Base-by-base conservation (phyloP, 169 alveolate species). In the Plasmodium malariae region DNA sequence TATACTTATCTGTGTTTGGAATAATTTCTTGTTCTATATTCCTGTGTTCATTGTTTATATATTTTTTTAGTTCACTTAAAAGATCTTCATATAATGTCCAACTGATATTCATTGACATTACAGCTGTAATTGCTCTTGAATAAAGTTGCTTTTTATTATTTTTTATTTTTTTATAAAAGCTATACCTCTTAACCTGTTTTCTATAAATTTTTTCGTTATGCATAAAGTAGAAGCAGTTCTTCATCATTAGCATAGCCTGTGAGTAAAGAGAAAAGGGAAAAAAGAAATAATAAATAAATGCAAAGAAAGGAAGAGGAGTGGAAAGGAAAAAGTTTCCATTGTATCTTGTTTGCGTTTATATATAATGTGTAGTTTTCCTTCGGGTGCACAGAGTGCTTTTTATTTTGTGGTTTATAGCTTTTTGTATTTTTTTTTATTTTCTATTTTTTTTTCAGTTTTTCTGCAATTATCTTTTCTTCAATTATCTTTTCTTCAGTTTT, bases 191-290 rank as follows among this genome's bases (percentile, higher is more conserved):
- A 57, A 34, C 19, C n/a, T 74, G 88, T 30, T 55, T 74, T 11
- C 48, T 5, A 40, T 34, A 55, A 11, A 74, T 74, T 45, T 74
- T 55, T 9, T 24, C 65, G 19, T 45, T 57, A 62, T 62, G 26
- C 88, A 74, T 30, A 28, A 74, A 9, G 49, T 74, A 74, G 60
- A 55, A 74, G n/a, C 37, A 55, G 21, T 55, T 55, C 26, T 17
- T 34, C 70, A 74, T 17, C 32, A 74, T 45, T 30, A 74, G 17
- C 88, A 74, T 74, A 6, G 48, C 70, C 88, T 74, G 30, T 74
- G 26, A 36, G 40, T 37, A 4, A 67, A 40, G 40, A 65, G 37
- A 34, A 63, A 57, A 73, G 9, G 45, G 19, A 54, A 6, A 19
- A 36, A 30, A 65, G 1, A 49, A 55, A 54, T 1, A 40, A 17